A percentile compares a stretch with the other conserved stretches of the same genome.
These are phyloP conservation scores for Malassezia dermatis DNA, from an alignment of 1,284 basidiomycete species.

Conservation along the genomic window DNA sequence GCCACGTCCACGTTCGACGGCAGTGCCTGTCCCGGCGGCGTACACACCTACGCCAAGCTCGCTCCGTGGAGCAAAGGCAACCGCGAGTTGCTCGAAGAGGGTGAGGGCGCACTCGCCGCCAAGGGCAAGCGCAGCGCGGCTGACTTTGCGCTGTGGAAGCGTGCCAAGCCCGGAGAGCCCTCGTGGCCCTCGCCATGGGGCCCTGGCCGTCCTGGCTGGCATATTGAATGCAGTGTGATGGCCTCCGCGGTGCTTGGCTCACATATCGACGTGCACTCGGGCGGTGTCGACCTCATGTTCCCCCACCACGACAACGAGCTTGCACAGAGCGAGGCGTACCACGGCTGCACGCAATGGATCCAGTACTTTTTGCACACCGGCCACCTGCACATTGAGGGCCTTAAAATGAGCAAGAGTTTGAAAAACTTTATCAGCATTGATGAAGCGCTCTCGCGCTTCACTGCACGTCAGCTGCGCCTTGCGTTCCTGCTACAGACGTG, in stretches of 20 bases:
- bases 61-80: conserved; percentile 94
- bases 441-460: conserved; percentile 77
- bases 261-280: conserved; percentile 94
- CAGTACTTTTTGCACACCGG: conserved; percentile 99
- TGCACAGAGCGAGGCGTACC: conserved; percentile 84
- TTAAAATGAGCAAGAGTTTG: conserved; percentile 98
- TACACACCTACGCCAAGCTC: conserved; percentile 76
- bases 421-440: conserved; percentile 99
- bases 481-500: conserved; percentile 85
- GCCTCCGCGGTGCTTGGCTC: conserved; percentile 82
- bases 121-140: conserved; percentile 56
- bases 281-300: conserved; percentile 91
- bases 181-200: conserved; percentile 97
- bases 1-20: conserved; percentile 80
- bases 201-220: conserved; percentile 92
- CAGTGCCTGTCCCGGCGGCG: conserved; percentile 40
- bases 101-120: conserved; percentile 67
- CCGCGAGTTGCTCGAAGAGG: conserved; percentile 76
- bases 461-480: conserved; percentile 81
- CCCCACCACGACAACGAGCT: conserved; percentile 99
- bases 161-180: conserved; percentile 93
- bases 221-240: conserved; percentile 99
- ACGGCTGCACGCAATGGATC: conserved; percentile 86
- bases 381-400: conserved; percentile 92
- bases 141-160: conserved; percentile 98